Evolutionary conservation across 1,284 basidiomycete genomes (phyloP).

Genomic region (Vanrija sp.): DNA sequence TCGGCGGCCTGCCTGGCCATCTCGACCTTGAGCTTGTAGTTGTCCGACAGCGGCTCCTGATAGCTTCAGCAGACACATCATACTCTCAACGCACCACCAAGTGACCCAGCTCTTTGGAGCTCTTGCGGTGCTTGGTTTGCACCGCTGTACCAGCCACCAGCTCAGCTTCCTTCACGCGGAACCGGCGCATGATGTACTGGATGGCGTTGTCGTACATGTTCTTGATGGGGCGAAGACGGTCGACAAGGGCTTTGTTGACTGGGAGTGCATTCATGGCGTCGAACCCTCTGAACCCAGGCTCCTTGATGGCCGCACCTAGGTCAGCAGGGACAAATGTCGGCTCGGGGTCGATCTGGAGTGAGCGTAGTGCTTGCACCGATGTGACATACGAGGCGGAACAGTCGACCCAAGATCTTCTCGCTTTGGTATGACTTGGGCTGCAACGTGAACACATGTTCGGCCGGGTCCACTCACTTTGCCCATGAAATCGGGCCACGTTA

Average conservation of each 20-base stretch:
- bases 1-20: background rate
- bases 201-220: slow-evolving; percentile 32
- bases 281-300: slow-evolving; percentile 9
- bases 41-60: background rate
- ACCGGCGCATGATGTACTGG: slow-evolving; percentile 37
- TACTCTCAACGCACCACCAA: too few relatives aligned
- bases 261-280: too few relatives aligned
- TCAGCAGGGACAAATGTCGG: slow-evolving; percentile 32
- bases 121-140: slow-evolving; percentile 34
- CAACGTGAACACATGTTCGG: slow-evolving; percentile 8
- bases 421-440: slow-evolving; percentile 24
- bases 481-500: slow-evolving; percentile 49
- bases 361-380: background rate
- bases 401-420: slow-evolving; percentile 37
- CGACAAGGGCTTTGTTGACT: slow-evolving; percentile 15
- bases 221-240: slow-evolving; percentile 33
- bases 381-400: slow-evolving; percentile 39
- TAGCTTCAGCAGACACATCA: too few relatives aligned
- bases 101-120: slow-evolving; percentile 23
- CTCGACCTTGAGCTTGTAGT: background rate
- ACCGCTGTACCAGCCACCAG: slow-evolving; percentile 36
- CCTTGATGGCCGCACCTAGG: slow-evolving; percentile 28
- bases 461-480: slow-evolving; percentile 34
- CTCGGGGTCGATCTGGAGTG: slow-evolving; percentile 29
- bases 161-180: slow-evolving; percentile 37